Evolutionary conservation across 805 yeast species (phyloP), one percentile per base, ranked within the genome.

Genomic region (Saccharomycopsis schoenii): DNA sequence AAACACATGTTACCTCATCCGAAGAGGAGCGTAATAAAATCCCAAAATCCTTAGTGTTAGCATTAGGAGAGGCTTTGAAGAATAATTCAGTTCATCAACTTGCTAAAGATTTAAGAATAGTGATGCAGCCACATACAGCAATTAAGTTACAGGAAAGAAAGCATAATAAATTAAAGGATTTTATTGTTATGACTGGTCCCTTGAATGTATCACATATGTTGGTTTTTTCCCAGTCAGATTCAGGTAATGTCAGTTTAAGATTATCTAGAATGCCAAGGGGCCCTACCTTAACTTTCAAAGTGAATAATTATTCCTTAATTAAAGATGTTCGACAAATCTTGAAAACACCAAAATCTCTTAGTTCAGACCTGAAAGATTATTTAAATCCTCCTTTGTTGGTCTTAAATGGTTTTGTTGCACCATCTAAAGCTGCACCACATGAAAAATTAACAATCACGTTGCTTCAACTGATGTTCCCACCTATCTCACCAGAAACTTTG

Each of bases 161-260:
- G 70, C 78, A 89, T 47, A 94, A 94, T 73, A 88, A 85, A 70
- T 77, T 94, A 66, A 89, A 88, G 72, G 99, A 93, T 74, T 94
- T 88, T 68, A 82, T 92, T n/a, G 96, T 90, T n/a, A 92, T 94
- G 97, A 89, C 97, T 43, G 98, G 98, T 5, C 98, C 98, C 14
- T 77, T 94, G 54, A 96, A 96, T 34, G 97, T 94, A 24, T 80
- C 93, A 6, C 97, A 93, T 73, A 74, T 94, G 69, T 83, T 94
- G 74, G 77, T 93, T 21, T 92, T 94, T 76, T 86, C 90, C 64
- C 97, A 91, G 71, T 86, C 84, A 67, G 80, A 79, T 51, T 76
- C 86, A 1, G 97, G 97, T 8, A 85, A 84, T 60, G 85, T 94
- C 4, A 86, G 93, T 58, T 76, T 94, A 65, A 82, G 97, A 68